A percentile compares a stretch with the other conserved stretches of the same genome.
Evolutionary conservation across 2,329 filamentous ascomycete species (phyloP).

Genomic region (Cercospora citrullina): DNA sequence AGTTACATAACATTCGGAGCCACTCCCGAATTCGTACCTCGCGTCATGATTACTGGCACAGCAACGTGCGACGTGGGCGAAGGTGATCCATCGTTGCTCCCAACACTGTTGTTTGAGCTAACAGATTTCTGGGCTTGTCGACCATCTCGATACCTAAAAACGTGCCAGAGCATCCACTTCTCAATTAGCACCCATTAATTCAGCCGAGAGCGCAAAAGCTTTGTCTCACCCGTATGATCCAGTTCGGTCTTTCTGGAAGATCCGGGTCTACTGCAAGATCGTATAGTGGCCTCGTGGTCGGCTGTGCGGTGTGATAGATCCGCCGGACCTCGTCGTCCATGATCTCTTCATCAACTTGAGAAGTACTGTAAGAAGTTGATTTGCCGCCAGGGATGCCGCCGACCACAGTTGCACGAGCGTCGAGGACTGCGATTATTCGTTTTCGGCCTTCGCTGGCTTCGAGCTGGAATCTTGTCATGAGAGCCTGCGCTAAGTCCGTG

Average conservation of each 20-base stretch:
- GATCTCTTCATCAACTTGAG: conserved; percentile 28
- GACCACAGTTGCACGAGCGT: conserved; percentile 1
- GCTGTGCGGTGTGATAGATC: conserved; percentile 32
- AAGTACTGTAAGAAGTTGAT: conserved; percentile 18
- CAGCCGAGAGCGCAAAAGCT: background rate
- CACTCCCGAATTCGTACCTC: background rate
- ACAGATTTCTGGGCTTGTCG: conserved; percentile 27
- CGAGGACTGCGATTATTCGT: conserved; percentile 40
- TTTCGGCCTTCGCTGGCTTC: conserved; percentile 45
- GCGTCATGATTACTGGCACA: background rate
- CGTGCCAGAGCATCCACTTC: conserved; percentile 51
- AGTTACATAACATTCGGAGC: conserved; percentile 1
- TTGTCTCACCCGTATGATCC: conserved; percentile 40
- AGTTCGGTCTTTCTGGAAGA: conserved; percentile 45
- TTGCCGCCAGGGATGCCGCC: background rate
- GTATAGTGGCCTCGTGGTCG: conserved; percentile 42
- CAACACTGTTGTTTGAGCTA: background rate
- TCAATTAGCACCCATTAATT: background rate
- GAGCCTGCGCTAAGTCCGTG: background rate
- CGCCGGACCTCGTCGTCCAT: conserved; percentile 20
- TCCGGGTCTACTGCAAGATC: conserved; percentile 42
- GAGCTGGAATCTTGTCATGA: conserved; percentile 32
- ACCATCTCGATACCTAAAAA: conserved; percentile 48
- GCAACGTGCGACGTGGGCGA: background rate
- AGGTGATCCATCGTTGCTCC: background rate